Conservation (phyloP, 331 rosid genomes). For the Acacia concinna region DNA sequence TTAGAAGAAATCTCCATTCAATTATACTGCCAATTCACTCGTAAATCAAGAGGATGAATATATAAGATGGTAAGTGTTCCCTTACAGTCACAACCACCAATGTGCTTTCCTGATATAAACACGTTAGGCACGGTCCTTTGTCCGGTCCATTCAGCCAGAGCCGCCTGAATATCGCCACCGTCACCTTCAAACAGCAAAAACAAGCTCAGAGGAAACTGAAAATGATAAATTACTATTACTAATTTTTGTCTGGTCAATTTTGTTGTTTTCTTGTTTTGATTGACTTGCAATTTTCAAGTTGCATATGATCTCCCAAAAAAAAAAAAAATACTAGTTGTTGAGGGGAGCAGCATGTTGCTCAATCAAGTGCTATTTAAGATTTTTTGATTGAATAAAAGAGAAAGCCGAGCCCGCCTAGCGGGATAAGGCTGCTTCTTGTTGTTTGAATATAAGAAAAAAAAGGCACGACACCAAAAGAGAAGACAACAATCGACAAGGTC, state of each 20-base stretch:
- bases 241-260: too few relatives aligned
- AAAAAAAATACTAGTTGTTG: not conserved
- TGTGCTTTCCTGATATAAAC: conserved; percentile 70
- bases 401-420: too few relatives aligned
- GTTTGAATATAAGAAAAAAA: not conserved
- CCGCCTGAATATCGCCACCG: conserved; percentile 61
- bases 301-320: too few relatives aligned
- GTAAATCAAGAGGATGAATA: not conserved
- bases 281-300: too few relatives aligned
- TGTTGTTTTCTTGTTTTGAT: too few relatives aligned
- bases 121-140: conserved; percentile 73
- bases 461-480: too few relatives aligned
- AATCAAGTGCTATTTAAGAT: not conserved
- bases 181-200: conserved; percentile 50
- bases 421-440: too few relatives aligned
- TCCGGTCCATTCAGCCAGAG: conserved; percentile 77
- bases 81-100: conserved; percentile 91
- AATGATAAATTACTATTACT: not conserved
- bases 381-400: not conserved
- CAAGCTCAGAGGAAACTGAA: not conserved
- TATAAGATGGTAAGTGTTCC: not conserved
- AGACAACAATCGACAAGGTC: too few relatives aligned
- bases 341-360: not conserved
- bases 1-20: not conserved
- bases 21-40: not conserved